Evolutionary conservation across 208 protist genomes (phyloP).

Genomic region (Wallacemonas sp.): DNA sequence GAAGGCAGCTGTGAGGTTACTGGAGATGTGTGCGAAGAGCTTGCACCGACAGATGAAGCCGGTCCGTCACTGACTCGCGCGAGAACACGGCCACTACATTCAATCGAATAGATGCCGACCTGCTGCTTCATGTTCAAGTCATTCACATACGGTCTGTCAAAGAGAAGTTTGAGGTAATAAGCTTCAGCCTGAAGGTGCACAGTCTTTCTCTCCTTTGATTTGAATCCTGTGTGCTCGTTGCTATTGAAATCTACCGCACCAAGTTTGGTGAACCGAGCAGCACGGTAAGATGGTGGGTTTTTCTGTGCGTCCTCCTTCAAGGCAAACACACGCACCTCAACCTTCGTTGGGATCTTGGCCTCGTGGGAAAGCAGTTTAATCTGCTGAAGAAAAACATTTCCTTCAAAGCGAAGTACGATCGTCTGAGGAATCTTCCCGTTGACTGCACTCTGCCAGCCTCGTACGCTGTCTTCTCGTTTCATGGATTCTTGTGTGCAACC

Average conservation of each 20-base stretch:
- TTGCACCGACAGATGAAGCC: neutral
- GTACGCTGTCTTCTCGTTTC: conserved; percentile 7
- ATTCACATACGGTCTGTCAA: conserved; percentile 73
- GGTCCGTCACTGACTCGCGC: neutral
- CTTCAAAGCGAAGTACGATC: conserved; percentile 83
- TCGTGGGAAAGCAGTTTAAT: conserved; percentile 86
- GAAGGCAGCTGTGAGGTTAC: neutral
- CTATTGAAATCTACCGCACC: conserved; percentile 80
- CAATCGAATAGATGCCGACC: conserved; percentile 84
- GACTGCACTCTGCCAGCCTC: conserved; percentile 78
- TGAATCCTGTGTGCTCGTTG: conserved; percentile 78
- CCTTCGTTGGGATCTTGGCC: conserved; percentile 80
- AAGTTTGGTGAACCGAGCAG: conserved; percentile 70
- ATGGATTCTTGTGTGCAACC: conserved; percentile 21
- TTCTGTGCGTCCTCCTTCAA: conserved; percentile 25
- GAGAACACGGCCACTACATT: conserved; percentile 54
- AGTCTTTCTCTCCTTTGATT: conserved; percentile 88
- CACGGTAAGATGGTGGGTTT: conserved; percentile 64
- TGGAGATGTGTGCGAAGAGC: neutral
- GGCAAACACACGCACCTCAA: conserved; percentile 82
- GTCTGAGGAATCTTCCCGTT: conserved; percentile 76
- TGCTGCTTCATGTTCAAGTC: conserved; percentile 70
- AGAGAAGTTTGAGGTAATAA: conserved; percentile 89
- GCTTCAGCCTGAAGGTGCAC: conserved; percentile 82
- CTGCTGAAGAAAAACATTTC: conserved; percentile 83